Base-by-base conservation (phyloP, 352 stramenopile species). In the Phytophthora sp. region DNA sequence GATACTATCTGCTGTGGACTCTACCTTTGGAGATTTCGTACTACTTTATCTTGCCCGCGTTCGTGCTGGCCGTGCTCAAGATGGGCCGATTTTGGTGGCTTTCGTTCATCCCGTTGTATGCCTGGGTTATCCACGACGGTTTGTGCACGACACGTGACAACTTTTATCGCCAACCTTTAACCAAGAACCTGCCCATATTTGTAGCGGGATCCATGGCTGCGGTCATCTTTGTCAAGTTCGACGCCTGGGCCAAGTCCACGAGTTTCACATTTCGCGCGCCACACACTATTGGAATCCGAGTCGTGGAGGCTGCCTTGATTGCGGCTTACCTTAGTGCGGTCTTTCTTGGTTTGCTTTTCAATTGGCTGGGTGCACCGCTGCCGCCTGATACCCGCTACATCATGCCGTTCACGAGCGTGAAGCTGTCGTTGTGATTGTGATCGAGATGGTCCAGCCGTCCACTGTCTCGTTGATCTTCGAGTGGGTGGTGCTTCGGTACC, bases 391-490 rank as follows among this genome's bases (percentile, higher is more conserved):
- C 41, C 15, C 37, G 55, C n/a, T n/a, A n/a, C n/a, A n/a, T n/a
- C n/a, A n/a, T n/a, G n/a, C n/a, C n/a, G n/a, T n/a, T n/a, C n/a
- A n/a, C n/a, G n/a, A n/a, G n/a, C n/a, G n/a, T n/a, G n/a, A n/a
- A n/a, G n/a, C n/a, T n/a, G n/a, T n/a, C 66, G 5, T n/a, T 63
- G 10, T 79, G 21, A 69, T 79, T 38, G 43, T 75, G n/a, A 55
- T 62, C 24, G 70, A 79, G 61, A 61, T 79, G 53, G n/a, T 79
- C 17, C 39, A 54, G 41, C 65, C 60, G 0, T 72, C 60, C 0
- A 53, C 49, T 3, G 12, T 79, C 0, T 67, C 65, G 2, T 31
- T 45, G 5, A 46, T 64, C 49, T 62, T 79, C 48, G 70, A 79
- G 57, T 78, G 59, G 65, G 55, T 58, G n/a, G 24, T 76, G 24